Base-by-base conservation (phyloP, 495 filamentous ascomycete genomes). In the Xylaria sp. region DNA sequence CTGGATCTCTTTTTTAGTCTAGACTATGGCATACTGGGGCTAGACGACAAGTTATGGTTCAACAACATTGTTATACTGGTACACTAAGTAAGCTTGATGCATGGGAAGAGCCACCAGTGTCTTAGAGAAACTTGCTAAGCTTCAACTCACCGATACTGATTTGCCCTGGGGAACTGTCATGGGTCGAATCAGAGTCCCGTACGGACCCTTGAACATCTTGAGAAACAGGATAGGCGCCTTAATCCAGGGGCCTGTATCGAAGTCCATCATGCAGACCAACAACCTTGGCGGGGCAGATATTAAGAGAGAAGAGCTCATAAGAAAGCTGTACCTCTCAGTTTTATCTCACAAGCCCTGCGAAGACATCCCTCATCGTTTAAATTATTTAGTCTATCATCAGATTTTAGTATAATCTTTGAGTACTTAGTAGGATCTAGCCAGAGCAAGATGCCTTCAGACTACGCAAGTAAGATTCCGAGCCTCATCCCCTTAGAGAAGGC, bases 401-500 rank as follows among this genome's bases (percentile, higher is more conserved):
- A 52, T 44, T 48, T 48, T 57, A 14, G 14, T 43, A 35, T 29
- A 41, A 59, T 21, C 14, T 19, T 21, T 8, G 24, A 3, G 50
- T 52, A 55, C 19, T 35, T 44, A 8, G 37, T 21, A 58, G 15
- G 17, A 58, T 11, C 24, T 68, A 3, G 58, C 3, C 37, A 55
- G 50, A 72, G 21, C 65, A 68, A 40, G 55, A 76, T 68, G 66
- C 52, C 68, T 70, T 71, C 74, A 33, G 73, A 73, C 46, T 68
- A 73, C 21, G 72, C 66, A n/a, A 67, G 57, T 29, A 66, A 61
- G 15, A 67, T 77, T 53, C 73, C 67, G 35, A 61, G 70, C 59
- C 72, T 79, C 17, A 82, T 77, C 8, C 65, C 76, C 21, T 48
- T 82, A 58, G 79, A 82, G 69, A 78, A 77, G 43, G 80, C 80